Evolutionary conservation across 352 stramenopile genomes (phyloP).

Genomic region (Phytophthora pinifolia): DNA sequence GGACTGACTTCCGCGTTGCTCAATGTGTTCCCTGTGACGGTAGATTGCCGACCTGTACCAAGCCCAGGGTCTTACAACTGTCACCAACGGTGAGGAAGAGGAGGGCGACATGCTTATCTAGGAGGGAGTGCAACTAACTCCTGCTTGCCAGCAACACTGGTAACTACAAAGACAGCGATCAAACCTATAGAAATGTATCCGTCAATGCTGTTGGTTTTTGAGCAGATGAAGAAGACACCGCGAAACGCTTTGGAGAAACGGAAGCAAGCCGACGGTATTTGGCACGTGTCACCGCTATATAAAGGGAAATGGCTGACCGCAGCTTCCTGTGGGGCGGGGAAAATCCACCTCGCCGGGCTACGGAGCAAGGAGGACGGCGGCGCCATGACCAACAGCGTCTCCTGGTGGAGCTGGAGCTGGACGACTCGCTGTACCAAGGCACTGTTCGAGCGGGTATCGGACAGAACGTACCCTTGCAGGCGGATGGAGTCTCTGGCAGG

Average conservation of each 20-base stretch:
- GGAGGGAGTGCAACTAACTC: slow-evolving; percentile 17
- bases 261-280: slow-evolving; percentile 6
- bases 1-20: neutral
- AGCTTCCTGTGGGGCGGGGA: slow-evolving; percentile 8
- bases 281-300: slow-evolving; percentile 24
- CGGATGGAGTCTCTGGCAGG: neutral
- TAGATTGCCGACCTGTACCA: slow-evolving; percentile 84
- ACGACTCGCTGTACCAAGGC: slow-evolving; percentile 43
- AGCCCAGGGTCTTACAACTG: slow-evolving; percentile 72
- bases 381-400: slow-evolving; percentile 45
- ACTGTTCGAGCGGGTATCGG: slow-evolving; percentile 8
- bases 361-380: slow-evolving; percentile 21
- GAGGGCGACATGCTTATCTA: slow-evolving; percentile 85
- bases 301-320: slow-evolving; percentile 25
- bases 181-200: slow-evolving; percentile 14
- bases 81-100: slow-evolving; percentile 60
- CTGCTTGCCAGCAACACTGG: slow-evolving; percentile 4
- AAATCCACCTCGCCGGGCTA: slow-evolving; percentile 9
- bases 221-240: slow-evolving; percentile 11
- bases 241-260: slow-evolving; percentile 10
- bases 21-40: slow-evolving; percentile 5
- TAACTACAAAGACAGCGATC: slow-evolving; percentile 16
- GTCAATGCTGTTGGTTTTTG: slow-evolving; percentile 6
- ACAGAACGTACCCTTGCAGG: slow-evolving; percentile 3
- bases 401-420: slow-evolving; percentile 67